Percentiles rank a stretch among this genome's conserved stretches.
Conservation (phyloP, 1,284 basidiomycete species). For the Ustilago crameri region DNA sequence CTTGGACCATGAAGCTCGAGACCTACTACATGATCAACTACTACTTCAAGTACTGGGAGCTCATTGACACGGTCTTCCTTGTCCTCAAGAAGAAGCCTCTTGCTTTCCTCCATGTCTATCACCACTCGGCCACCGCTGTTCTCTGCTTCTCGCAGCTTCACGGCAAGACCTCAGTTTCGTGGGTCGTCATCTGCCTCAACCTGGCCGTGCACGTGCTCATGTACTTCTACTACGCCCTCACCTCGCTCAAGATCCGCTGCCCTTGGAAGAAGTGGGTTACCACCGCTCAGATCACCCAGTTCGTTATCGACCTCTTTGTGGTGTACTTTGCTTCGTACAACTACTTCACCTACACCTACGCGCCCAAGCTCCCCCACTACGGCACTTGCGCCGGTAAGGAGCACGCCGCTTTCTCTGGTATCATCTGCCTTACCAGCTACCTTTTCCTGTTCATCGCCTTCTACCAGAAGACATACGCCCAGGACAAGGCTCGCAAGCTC, state of each 20-base stretch:
- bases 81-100: constrained; percentile 98
- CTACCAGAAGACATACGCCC: constrained; percentile 68
- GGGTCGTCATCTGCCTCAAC: constrained; percentile 94
- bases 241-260: constrained; percentile 57
- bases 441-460: constrained; percentile 68
- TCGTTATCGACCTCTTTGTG: constrained; percentile 47
- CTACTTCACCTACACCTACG: constrained; percentile 69
- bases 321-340: constrained; percentile 54
- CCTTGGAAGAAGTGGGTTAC: constrained; percentile 95
- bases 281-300: constrained; percentile 83
- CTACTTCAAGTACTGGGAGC: constrained; percentile 73
- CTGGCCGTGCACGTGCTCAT: constrained; percentile 95
- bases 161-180: constrained; percentile 79
- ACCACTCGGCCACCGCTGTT: constrained; percentile 96
- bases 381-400: constrained; percentile 90
- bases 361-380: constrained; percentile 74
- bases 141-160: constrained; percentile 94
- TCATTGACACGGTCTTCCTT: constrained; percentile 94
- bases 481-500: constrained; percentile 29
- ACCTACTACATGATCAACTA: constrained; percentile 97
- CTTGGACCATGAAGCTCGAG: constrained; percentile 77
- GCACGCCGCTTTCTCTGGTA: constrained; percentile 87
- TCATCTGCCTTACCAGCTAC: constrained; percentile 86
- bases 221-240: constrained; percentile 72
- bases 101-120: constrained; percentile 95